Evolutionary conservation across 805 yeast species (phyloP).

Genomic region (Metschnikowia reukaufii): DNA sequence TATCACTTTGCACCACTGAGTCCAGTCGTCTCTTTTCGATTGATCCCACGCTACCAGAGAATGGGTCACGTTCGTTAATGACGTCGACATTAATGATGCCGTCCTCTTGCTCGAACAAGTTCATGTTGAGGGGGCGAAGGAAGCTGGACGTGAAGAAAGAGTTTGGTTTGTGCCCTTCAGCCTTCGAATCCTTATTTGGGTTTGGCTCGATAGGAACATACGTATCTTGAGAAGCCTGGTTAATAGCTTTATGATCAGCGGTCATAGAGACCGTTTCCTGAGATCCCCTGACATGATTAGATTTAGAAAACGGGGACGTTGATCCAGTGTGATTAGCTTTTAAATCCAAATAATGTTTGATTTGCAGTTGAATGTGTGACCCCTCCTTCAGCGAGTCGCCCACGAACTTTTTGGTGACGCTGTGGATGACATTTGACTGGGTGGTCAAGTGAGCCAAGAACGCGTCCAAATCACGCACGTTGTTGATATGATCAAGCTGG

Average conservation of each 20-base stretch:
- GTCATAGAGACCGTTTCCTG: background rate
- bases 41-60: constrained; percentile 7
- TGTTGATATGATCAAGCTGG: constrained; percentile 40
- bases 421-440: constrained; percentile 37
- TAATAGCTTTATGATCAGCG: background rate
- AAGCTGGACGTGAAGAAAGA: constrained; percentile 19
- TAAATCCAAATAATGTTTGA: constrained; percentile 23
- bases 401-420: constrained; percentile 35
- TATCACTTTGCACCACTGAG: background rate
- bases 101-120: constrained; percentile 18
- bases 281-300: background rate
- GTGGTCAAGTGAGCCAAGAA: constrained; percentile 39
- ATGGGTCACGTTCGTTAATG: constrained; percentile 17
- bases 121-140: constrained; percentile 21
- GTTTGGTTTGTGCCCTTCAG: background rate
- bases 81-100: constrained; percentile 20
- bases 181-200: background rate
- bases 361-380: constrained; percentile 20
- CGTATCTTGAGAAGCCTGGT: background rate
- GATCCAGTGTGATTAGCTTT: constrained; percentile 14
- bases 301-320: background rate
- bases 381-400: constrained; percentile 15
- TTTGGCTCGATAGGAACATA: background rate
- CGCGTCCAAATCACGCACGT: constrained; percentile 41
- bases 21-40: constrained; percentile 6